Evolutionary conservation across 331 rosid genomes (phyloP), one percentile per base, ranked within the genome.

Genomic region (Pyracantha coccinea): DNA sequence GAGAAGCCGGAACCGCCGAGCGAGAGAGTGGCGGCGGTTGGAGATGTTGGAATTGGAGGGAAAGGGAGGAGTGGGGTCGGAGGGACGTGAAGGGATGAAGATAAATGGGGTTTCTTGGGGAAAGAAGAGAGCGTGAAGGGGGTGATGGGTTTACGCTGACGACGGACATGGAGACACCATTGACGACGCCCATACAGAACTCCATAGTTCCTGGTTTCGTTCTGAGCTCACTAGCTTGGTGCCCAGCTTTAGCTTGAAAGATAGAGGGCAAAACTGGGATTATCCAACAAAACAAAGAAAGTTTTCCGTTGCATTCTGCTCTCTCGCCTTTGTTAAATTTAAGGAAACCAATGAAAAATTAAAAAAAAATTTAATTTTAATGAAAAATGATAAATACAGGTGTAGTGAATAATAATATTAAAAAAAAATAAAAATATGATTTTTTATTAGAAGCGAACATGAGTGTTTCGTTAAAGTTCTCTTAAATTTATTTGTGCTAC

Each of bases 181-280:
- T 58, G 67, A 71, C 67, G 80, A 75, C 35, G 27, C 63, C 27
- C 35, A 86, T 72, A 53, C 92, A 86, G 45, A 91, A 89, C 86
- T 85, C 97, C 98, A 91, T 91, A 25, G 31, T 38, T 64, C 76
- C 76, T 35, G 60, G 25, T 28, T 2, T 33, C 16, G 54, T 9
- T 71, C 41, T 31, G n/a, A 31, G 21, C 28, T 11, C 62, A 28
- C 47, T 3, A 14, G 38, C 53, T 7, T 2, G 13, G 73, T 24
- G 14, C 16, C 27, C 5, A 41, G 32, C 55, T 38, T 35, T 4
- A 63, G 4, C 7, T 25, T 21, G 33, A 58, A 72, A 59, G 76
- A 58, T 72, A 35, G 58, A 72, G 76, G 76, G 68, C 24, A 58
- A 58, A 72, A 35, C 17, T 33, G 76, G 76, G 25, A 72, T 72